Conservation (phyloP, 2,329 filamentous ascomycete genomes). For the Fragosphaeria purpurea region DNA sequence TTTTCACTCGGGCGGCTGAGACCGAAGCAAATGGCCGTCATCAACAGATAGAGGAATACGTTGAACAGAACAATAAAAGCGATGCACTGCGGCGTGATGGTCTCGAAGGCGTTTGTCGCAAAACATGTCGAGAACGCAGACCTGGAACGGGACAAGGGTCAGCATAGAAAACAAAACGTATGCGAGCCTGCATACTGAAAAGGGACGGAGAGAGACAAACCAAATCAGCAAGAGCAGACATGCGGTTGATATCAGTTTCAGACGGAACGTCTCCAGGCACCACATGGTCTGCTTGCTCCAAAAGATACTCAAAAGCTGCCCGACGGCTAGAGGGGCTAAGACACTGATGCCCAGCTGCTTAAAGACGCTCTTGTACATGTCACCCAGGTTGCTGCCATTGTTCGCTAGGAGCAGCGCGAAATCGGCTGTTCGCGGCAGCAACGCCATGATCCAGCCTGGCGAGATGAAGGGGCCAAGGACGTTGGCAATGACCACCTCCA, state of each 20-base stretch:
- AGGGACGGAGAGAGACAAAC: constrained; percentile 12
- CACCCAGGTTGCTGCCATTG: constrained; percentile 34
- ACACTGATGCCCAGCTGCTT: constrained; percentile 59
- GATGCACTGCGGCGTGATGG: constrained; percentile 45
- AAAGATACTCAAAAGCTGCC: constrained; percentile 47
- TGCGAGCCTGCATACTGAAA: neutral
- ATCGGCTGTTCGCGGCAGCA: constrained; percentile 41
- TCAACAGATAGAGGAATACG: constrained; percentile 51
- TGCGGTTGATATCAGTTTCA: constrained; percentile 38
- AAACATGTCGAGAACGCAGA: constrained; percentile 59
- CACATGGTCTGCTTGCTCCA: constrained; percentile 42
- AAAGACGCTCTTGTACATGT: constrained; percentile 57
- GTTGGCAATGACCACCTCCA: constrained; percentile 62
- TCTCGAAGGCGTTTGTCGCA: constrained; percentile 37
- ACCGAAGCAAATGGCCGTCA: constrained; percentile 51
- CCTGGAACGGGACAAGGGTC: constrained; percentile 38
- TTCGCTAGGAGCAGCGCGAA: constrained; percentile 28
- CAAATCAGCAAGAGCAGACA: constrained; percentile 39
- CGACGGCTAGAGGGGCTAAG: constrained; percentile 51
- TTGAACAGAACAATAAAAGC: constrained; percentile 60
- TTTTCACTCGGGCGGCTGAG: constrained; percentile 28
- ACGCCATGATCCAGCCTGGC: constrained; percentile 52
- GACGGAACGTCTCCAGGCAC: constrained; percentile 29
- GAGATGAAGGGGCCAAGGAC: constrained; percentile 58
- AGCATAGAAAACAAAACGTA: constrained; percentile 20